Conservation (phyloP, 1,284 basidiomycete genomes). For the Sanguinoderma infundibulare region DNA sequence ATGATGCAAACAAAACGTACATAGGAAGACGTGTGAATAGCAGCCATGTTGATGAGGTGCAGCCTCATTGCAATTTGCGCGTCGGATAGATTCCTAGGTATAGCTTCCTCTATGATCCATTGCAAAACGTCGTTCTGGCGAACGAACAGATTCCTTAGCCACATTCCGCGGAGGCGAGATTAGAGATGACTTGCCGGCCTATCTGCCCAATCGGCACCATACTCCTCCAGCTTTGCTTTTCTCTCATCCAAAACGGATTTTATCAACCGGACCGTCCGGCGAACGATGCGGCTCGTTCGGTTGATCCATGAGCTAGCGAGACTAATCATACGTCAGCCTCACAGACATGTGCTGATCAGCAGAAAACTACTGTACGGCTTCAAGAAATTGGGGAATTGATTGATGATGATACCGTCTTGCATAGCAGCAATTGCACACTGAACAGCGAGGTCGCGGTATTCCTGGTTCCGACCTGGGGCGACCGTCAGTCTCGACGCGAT, state of each 20-base stretch:
- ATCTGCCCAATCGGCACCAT: not conserved
- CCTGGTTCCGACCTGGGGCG: no score
- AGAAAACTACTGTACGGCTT: no score
- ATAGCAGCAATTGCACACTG: no score
- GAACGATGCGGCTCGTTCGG: not conserved
- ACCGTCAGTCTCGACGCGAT: not conserved
- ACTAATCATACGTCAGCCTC: no score
- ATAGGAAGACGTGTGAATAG: slow-evolving; percentile 36
- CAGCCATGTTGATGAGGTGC: slow-evolving; percentile 35
- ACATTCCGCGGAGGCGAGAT: not conserved
- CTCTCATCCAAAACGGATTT: slow-evolving; percentile 33
- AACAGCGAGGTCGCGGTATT: no score
- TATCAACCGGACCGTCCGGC: slow-evolving; percentile 30
- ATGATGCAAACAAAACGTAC: slow-evolving; percentile 15
- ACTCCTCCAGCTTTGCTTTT: no score
- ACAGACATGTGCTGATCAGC: no score
- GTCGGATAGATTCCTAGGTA: slow-evolving; percentile 9
- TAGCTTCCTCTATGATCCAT: slow-evolving; percentile 33
- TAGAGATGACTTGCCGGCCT: not conserved
- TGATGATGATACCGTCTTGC: no score
- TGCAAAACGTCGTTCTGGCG: slow-evolving; percentile 29
- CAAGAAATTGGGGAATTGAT: no score
- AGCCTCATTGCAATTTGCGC: slow-evolving; percentile 28
- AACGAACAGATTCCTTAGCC: no score
- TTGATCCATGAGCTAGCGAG: no score